These are phyloP conservation scores for Coemansia sp. DNA, from an alignment of 192 early-diverging fungal species.

Conservation along the genomic window DNA sequence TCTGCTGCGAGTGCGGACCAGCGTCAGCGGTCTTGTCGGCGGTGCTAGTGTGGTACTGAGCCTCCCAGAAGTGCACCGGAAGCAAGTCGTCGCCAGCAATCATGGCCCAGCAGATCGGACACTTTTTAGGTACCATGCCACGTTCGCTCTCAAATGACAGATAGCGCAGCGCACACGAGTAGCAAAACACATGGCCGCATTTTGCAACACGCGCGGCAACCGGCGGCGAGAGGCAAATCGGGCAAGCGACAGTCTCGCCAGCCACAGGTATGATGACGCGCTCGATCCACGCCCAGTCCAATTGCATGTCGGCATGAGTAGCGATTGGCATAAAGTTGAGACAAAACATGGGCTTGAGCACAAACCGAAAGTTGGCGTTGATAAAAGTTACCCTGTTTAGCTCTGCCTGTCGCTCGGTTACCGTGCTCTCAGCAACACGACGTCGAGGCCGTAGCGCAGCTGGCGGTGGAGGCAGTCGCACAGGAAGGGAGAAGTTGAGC, in stretches of 20 bases:
- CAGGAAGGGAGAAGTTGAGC: constrained; percentile 85
- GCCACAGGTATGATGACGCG: constrained; percentile 50
- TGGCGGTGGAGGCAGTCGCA: constrained; percentile 61
- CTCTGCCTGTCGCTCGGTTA: constrained; percentile 55
- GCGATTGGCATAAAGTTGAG: constrained; percentile 28
- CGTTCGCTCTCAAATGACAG: constrained; percentile 67
- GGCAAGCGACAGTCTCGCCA: constrained; percentile 68
- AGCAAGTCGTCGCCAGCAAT: constrained; percentile 77
- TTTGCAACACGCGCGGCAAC: constrained; percentile 78
- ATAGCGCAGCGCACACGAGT: constrained; percentile 82
- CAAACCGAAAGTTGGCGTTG: constrained; percentile 95
- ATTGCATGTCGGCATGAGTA: constrained; percentile 40
- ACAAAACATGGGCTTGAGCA: constrained; percentile 43
- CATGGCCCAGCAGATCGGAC: constrained; percentile 89
- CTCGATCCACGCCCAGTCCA: constrained; percentile 52
- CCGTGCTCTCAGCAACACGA: constrained; percentile 13
- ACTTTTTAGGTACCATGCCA: constrained; percentile 66
- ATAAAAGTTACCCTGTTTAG: constrained; percentile 85
- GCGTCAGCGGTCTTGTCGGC: constrained; percentile 8
- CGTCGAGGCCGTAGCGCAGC: constrained; percentile 28
- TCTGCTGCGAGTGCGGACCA: constrained; percentile 10
- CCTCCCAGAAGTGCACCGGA: constrained; percentile 65
- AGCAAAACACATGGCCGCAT: constrained; percentile 93
- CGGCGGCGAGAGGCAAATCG: constrained; percentile 89
- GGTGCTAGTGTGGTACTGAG: constrained; percentile 28